Conservation (phyloP, 768 basidiomycete species). For the Jaapia argillacea region DNA sequence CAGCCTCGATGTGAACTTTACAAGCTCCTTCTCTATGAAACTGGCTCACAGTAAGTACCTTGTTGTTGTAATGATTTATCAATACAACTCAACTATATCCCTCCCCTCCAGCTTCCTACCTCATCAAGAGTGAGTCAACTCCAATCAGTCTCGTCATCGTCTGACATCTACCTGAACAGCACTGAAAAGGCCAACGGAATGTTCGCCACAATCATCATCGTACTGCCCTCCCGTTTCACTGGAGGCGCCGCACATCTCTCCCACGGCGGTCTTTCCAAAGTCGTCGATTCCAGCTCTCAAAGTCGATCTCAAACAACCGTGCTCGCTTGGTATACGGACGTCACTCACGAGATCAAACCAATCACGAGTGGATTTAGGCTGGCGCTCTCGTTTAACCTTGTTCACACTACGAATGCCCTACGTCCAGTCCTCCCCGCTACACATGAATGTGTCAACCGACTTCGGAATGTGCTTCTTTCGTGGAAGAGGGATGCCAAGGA, state of each 20-base stretch:
- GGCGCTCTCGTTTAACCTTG: constrained; percentile 40
- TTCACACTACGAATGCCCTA: constrained; percentile 22
- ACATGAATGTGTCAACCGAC: constrained; percentile 8
- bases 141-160: neutral
- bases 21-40: constrained; percentile 38
- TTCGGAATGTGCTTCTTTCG: constrained; percentile 24
- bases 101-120: constrained; percentile 25
- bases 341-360: constrained; percentile 38
- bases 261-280: constrained; percentile 21
- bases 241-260: constrained; percentile 37
- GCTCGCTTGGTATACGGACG: constrained; percentile 45
- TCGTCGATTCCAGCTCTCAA: constrained; percentile 24
- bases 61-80: neutral
- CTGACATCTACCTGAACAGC: constrained; percentile 14
- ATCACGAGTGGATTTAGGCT: constrained; percentile 39
- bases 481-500: constrained; percentile 21
- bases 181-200: constrained; percentile 37
- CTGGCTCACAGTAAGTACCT: constrained; percentile 35
- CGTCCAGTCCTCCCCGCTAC: constrained; percentile 20
- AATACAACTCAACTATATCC: too few species aligned
- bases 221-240: constrained; percentile 34
- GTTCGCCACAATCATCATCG: constrained; percentile 40
- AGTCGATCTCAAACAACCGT: constrained; percentile 26
- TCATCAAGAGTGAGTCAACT: constrained; percentile 37
- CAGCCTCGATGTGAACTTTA: constrained; percentile 29